Conservation (phyloP, 1,284 basidiomycete species). For the Puccinia triticina region DNA sequence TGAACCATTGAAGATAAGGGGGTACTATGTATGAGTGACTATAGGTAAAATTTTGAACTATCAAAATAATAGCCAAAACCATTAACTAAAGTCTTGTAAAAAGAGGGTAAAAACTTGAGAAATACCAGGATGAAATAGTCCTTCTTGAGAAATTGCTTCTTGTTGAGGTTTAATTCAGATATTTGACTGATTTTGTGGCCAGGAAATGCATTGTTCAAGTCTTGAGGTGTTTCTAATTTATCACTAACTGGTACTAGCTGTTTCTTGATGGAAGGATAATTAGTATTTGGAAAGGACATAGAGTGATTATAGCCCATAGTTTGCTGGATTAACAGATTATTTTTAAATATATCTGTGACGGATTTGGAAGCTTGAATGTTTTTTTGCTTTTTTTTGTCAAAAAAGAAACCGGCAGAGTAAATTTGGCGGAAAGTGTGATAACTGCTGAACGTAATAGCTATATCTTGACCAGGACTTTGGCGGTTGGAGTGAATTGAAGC, state of each 20-base stretch:
- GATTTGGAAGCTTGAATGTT: background rate
- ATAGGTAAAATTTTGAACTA: too few species aligned
- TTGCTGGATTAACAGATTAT: background rate
- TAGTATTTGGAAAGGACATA: background rate
- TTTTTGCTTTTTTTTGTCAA: background rate
- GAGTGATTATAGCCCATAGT: background rate
- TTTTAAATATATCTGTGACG: background rate
- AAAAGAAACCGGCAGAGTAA: too few species aligned
- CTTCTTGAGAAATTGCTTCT: background rate
- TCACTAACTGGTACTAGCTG: background rate
- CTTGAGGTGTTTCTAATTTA: background rate
- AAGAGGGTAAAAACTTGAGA: background rate
- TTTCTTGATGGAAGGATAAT: background rate
- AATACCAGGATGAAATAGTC: background rate
- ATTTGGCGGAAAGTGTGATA: constrained; percentile 1
- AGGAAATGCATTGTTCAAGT: background rate
- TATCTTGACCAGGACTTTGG: background rate
- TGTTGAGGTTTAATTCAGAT: background rate
- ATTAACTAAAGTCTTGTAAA: background rate
- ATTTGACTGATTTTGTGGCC: background rate
- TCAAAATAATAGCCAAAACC: background rate
- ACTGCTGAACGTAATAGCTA: background rate
- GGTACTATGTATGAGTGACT: too few species aligned
- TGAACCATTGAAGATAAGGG: too few species aligned
- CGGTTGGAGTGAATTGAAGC: constrained; percentile 1